Evolutionary conservation across 352 stramenopile species (phyloP).

Genomic region (Albugo candida): DNA sequence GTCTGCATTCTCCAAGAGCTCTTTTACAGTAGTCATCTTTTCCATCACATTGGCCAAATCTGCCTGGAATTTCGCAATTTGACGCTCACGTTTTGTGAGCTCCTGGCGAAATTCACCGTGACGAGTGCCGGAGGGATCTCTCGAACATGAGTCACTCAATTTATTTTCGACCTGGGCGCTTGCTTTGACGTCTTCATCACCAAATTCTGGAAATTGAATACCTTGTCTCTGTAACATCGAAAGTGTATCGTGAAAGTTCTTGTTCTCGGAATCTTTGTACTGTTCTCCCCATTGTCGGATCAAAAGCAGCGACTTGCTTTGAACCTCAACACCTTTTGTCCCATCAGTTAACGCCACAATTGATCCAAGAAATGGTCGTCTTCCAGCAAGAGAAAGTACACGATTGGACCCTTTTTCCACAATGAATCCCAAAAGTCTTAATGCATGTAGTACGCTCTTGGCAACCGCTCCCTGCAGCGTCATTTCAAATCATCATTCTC

Average conservation of each 20-base stretch:
- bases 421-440: constrained; percentile 47
- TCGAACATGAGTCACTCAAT: background rate
- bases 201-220: constrained; percentile 39
- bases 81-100: constrained; percentile 5
- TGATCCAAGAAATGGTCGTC: constrained; percentile 40
- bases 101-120: background rate
- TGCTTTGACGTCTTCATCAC: constrained; percentile 49
- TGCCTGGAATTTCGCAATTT: constrained; percentile 44
- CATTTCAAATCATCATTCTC: constrained; percentile 23
- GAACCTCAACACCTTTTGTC: constrained; percentile 44
- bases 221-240: constrained; percentile 56
- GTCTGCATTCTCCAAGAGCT: constrained; percentile 14
- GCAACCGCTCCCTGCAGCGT: constrained; percentile 30
- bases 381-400: constrained; percentile 34
- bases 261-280: constrained; percentile 23
- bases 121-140: constrained; percentile 2
- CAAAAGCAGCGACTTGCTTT: constrained; percentile 47
- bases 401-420: constrained; percentile 57
- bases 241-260: constrained; percentile 58
- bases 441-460: constrained; percentile 23
- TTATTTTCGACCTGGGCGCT: background rate
- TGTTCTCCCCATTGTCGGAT: constrained; percentile 71
- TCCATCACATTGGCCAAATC: constrained; percentile 50
- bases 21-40: constrained; percentile 36
- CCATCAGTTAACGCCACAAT: constrained; percentile 46